phyloP scores from a whole-genome alignment of 2,329 filamentous ascomycete genomes.

The Epichloe uncinata region DNA sequence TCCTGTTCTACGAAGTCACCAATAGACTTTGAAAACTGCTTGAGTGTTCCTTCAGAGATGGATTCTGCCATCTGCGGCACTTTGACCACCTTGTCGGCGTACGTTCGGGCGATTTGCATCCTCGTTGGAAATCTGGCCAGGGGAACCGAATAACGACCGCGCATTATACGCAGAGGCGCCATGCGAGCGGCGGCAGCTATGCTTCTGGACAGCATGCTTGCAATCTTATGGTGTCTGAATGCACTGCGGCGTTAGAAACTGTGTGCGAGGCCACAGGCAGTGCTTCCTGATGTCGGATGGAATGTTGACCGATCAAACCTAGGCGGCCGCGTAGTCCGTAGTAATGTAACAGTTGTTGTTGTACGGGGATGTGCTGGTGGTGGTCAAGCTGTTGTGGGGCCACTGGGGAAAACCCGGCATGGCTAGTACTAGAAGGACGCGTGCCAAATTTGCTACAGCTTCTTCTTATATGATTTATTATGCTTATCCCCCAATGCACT shows the following conservation, averaged over 20 bases:
- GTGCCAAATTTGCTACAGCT: too few species aligned
- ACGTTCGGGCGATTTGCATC: slow-evolving; percentile 44
- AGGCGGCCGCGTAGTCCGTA: too few species aligned
- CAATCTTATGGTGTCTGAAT: not conserved
- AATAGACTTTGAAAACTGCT: slow-evolving; percentile 85
- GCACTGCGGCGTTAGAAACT: too few species aligned
- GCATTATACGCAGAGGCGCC: slow-evolving; percentile 28
- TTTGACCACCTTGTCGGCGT: slow-evolving; percentile 77
- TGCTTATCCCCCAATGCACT: too few species aligned
- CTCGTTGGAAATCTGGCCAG: slow-evolving; percentile 32
- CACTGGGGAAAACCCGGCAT: not conserved
- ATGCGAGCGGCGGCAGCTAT: slow-evolving; percentile 29
- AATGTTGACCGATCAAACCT: too few species aligned
- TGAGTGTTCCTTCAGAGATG: slow-evolving; percentile 92
- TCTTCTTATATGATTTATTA: too few species aligned
- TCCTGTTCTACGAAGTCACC: slow-evolving; percentile 92
- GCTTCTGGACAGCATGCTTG: slow-evolving; percentile 30
- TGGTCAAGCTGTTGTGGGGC: not conserved
- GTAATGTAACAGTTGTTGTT: too few species aligned
- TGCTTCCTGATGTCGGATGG: too few species aligned
- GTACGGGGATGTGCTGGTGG: too few species aligned
- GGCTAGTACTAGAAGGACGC: too few species aligned
- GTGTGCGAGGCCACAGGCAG: too few species aligned
- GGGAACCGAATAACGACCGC: slow-evolving; percentile 10
- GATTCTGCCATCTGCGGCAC: slow-evolving; percentile 98